Conservation (phyloP, 768 basidiomycete species). For the Tylopilus vinaceipallidus region DNA sequence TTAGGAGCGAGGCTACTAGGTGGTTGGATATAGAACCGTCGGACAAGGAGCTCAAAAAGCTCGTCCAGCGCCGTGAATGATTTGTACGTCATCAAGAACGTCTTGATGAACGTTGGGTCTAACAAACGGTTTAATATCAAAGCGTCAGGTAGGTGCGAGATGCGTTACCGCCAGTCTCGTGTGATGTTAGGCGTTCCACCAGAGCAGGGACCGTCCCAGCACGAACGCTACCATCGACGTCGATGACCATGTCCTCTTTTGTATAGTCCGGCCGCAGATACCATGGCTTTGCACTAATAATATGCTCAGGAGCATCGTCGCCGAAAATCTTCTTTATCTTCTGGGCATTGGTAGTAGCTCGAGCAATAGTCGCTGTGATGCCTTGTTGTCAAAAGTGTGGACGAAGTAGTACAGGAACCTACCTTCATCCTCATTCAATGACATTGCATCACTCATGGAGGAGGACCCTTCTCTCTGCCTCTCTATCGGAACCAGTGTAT, state of each 20-base stretch:
- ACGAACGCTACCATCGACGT: conserved; percentile 78
- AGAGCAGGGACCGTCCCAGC: conserved; percentile 86
- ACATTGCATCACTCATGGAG: conserved; percentile 18
- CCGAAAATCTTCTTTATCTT: conserved; percentile 75
- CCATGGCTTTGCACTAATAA: conserved; percentile 63
- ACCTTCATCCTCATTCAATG: conserved; percentile 28
- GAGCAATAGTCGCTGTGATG: conserved; percentile 21
- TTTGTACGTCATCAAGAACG: conserved; percentile 95
- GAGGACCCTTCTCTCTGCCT: conserved; percentile 16
- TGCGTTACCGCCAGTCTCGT: conserved; percentile 79
- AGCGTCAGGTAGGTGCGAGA: not conserved
- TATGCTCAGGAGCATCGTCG: conserved; percentile 46
- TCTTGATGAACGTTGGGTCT: conserved; percentile 81
- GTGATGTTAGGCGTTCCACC: conserved; percentile 87
- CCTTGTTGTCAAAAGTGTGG: not conserved
- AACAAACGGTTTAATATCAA: conserved; percentile 5
- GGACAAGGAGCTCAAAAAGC: conserved; percentile 76
- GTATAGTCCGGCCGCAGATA: conserved; percentile 82
- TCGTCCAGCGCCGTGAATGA: conserved; percentile 86
- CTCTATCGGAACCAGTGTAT: conserved; percentile 27
- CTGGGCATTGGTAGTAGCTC: conserved; percentile 35
- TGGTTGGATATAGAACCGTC: conserved; percentile 75
- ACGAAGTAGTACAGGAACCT: not conserved
- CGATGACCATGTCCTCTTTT: conserved; percentile 79
- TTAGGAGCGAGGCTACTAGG: conserved; percentile 60